Conservation (phyloP, 768 basidiomycete species). For the Boletus pseudo-olivaceus region DNA sequence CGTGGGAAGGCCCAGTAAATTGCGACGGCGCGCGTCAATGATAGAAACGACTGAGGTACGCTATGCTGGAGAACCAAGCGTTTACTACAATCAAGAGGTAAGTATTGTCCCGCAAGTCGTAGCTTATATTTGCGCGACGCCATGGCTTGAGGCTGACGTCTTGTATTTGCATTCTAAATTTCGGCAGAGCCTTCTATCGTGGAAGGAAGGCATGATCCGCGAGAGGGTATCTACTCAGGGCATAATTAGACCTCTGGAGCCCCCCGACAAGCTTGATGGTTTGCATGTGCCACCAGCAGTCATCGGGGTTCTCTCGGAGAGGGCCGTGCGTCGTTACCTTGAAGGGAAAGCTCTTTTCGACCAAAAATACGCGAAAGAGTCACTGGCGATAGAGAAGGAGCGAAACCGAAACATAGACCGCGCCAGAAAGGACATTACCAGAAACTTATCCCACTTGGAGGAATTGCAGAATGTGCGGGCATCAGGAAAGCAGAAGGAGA, state of each 20-base stretch:
- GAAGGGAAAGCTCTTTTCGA: slow-evolving; percentile 58
- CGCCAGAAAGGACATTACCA: slow-evolving; percentile 59
- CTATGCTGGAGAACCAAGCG: slow-evolving; percentile 57
- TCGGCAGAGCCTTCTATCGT: slow-evolving; percentile 33
- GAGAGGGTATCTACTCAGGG: slow-evolving; percentile 86
- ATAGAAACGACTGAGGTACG: slow-evolving; percentile 16
- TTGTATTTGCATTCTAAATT: not conserved
- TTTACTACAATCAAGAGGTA: slow-evolving; percentile 55
- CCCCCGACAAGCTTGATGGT: slow-evolving; percentile 60
- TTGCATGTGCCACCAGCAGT: slow-evolving; percentile 60
- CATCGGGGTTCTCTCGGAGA: slow-evolving; percentile 76
- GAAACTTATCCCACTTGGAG: slow-evolving; percentile 48
- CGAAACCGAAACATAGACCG: slow-evolving; percentile 63
- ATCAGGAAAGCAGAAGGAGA: slow-evolving; percentile 20
- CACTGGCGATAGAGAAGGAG: slow-evolving; percentile 58
- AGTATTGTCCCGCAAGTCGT: slow-evolving; percentile 11
- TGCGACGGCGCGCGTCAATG: slow-evolving; percentile 13
- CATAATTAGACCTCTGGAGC: slow-evolving; percentile 76
- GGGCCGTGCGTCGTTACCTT: slow-evolving; percentile 71
- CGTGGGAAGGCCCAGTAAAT: slow-evolving; percentile 19
- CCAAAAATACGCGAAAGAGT: slow-evolving; percentile 58
- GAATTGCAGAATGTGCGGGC: slow-evolving; percentile 14
- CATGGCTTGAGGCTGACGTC: not conserved
- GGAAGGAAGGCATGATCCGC: slow-evolving; percentile 73
- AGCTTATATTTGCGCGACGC: not conserved